Evolutionary conservation across 2,329 filamentous ascomycete species (phyloP), one percentile per base, ranked within the genome.

Genomic region (Phialophora macrospora): DNA sequence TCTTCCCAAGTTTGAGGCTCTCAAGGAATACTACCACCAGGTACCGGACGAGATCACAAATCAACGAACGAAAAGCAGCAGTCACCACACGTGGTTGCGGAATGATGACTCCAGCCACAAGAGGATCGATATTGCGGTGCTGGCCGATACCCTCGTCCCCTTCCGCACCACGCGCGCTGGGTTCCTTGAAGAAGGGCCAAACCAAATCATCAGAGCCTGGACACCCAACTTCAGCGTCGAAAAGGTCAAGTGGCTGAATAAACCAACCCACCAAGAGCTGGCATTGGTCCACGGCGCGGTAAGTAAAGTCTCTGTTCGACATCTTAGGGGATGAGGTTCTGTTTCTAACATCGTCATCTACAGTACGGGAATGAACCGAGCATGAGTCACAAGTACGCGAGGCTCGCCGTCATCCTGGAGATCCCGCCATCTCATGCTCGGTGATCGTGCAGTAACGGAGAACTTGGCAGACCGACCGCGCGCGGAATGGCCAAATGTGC

Each of bases 241-340:
- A 11, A 17, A 59, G 44, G 26, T 32, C 56, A 59, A 49, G 48
- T 54, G 48, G 48, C 22, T 60, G 48, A 54, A 30, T 12, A 41
- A 11, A 22, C 30, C 46, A 17, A 41, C 30, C 9, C 46, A 60
- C 28, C 9, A 24, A 14, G 48, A 51, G 14, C 4, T 60, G 57
- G 57, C 57, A n/a, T 51, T 60, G 46, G 57, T 52, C 2, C 46
- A 60, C 22, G 57, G 46, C 32, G 20, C 46, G 12, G 57, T 60
- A 52, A 52, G 44, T 38, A n/a, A 52, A 52, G 46, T 44, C 22
- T 38, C 26, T 8, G 9, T 41, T 49, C n/a, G 22, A 17, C 4
- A 7, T 54, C n/a, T 52, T 12, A 17, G 9, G 11, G 38, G 24
- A 11, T 12, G 11, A 24, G 20, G 14, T 26, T n/a, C 2, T 26